These are phyloP conservation scores for Fusarium aywerte DNA, from an alignment of 2,329 filamentous ascomycete genomes.

Conservation along the genomic window DNA sequence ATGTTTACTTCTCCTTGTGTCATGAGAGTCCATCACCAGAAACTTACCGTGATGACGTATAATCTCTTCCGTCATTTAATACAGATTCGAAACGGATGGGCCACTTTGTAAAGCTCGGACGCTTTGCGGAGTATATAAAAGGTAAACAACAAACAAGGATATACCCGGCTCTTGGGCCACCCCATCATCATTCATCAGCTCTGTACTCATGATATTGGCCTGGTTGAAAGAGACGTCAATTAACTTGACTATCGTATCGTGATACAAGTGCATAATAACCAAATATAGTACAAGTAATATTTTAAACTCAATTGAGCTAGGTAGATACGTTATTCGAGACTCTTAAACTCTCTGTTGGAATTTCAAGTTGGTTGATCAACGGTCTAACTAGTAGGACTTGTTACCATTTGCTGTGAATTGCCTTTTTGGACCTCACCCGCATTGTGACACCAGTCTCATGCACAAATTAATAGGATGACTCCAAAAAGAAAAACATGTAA, in stretches of 20 bases:
- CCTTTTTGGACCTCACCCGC: not conserved
- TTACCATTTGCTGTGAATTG: not conserved
- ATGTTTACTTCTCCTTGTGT: not conserved
- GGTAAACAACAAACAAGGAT: constrained; percentile 26
- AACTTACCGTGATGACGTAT: constrained; percentile 2
- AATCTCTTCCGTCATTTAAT: not conserved
- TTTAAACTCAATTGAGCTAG: not conserved
- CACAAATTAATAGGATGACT: not conserved
- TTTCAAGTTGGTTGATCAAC: constrained; percentile 13
- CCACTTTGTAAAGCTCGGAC: not conserved
- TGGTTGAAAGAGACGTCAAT: not conserved
- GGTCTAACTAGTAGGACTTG: not conserved
- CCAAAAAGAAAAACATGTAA: not conserved
- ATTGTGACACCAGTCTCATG: not conserved
- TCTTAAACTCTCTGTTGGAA: not conserved
- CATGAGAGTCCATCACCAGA: not conserved
- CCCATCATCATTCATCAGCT: not conserved
- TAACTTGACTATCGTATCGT: not conserved
- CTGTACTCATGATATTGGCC: constrained; percentile 11
- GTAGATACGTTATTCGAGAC: not conserved
- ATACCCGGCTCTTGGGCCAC: constrained; percentile 9
- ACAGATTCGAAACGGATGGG: not conserved
- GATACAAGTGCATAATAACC: not conserved
- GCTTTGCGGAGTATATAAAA: not conserved
- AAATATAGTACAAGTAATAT: not conserved